Evolutionary conservation across 352 stramenopile genomes (phyloP).

Genomic region (Pythium rhizo-oryzae): DNA sequence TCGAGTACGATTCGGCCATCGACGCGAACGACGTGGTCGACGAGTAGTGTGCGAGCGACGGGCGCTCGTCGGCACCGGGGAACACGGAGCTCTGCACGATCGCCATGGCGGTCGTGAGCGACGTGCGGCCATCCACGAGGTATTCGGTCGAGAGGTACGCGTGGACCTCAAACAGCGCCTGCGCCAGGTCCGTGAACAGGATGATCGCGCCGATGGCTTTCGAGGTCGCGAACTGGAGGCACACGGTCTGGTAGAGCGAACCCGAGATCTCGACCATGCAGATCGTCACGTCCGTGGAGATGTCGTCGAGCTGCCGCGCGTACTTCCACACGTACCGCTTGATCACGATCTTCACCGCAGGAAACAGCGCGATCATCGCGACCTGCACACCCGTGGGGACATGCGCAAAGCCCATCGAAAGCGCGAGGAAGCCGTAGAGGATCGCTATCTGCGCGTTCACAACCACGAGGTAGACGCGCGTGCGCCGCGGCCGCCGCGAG

Average conservation of each 20-base stretch:
- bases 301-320: constrained; percentile 37
- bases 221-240: constrained; percentile 26
- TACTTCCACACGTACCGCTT: constrained; percentile 37
- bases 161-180: constrained; percentile 24
- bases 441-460: constrained; percentile 14
- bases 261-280: constrained; percentile 43
- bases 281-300: constrained; percentile 50
- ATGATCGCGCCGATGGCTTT: constrained; percentile 13
- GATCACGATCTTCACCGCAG: constrained; percentile 28
- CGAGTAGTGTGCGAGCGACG: constrained; percentile 8
- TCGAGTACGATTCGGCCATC: neutral
- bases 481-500: constrained; percentile 5
- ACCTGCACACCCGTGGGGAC: constrained; percentile 32
- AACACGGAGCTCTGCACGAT: constrained; percentile 24
- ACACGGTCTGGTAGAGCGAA: constrained; percentile 38
- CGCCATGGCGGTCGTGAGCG: constrained; percentile 18
- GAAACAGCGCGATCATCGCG: constrained; percentile 30
- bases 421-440: constrained; percentile 28
- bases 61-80: constrained; percentile 14
- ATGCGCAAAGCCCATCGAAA: constrained; percentile 32
- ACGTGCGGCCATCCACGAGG: constrained; percentile 15
- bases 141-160: constrained; percentile 16
- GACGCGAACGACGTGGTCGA: constrained; percentile 6
- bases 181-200: constrained; percentile 18
- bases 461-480: constrained; percentile 17